Evolutionary conservation across 345 rosid species (phyloP).

Genomic region (Gossypium longicalyx): DNA sequence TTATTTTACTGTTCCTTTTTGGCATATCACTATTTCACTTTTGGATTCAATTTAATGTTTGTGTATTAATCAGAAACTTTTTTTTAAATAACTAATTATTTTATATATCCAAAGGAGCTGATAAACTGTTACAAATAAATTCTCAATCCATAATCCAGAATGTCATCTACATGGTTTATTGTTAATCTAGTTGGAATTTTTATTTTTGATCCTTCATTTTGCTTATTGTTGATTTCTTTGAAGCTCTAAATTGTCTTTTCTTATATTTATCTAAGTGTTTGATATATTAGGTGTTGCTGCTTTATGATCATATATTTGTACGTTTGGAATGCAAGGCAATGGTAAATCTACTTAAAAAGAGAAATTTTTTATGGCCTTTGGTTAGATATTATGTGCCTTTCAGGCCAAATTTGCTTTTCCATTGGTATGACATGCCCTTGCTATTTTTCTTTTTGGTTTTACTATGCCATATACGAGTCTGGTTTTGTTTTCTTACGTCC

Average conservation of each 20-base stretch:
- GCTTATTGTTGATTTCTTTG: conserved; percentile 1
- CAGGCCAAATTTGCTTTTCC: not conserved
- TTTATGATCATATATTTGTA: not conserved
- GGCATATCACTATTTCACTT: not conserved
- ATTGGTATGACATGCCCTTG: not conserved
- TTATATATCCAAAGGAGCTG: not conserved
- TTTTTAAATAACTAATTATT: not conserved
- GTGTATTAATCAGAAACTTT: not conserved
- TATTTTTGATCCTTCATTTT: not conserved
- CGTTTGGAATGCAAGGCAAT: not conserved
- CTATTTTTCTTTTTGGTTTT: not conserved
- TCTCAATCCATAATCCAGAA: not conserved
- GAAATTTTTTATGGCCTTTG: not conserved
- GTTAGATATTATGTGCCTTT: not conserved
- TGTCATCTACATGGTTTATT: not conserved
- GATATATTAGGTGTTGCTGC: not conserved
- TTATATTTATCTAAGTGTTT: not conserved
- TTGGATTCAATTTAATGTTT: not conserved
- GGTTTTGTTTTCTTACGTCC: not conserved
- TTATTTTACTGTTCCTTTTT: not conserved
- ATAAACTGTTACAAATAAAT: not conserved
- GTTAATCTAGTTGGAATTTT: not conserved
- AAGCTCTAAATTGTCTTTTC: not conserved
- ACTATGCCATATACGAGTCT: not conserved
- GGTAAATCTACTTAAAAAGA: not conserved